Evolutionary conservation across 441 rosid genomes (phyloP).

Genomic region (Jatropha multifida): DNA sequence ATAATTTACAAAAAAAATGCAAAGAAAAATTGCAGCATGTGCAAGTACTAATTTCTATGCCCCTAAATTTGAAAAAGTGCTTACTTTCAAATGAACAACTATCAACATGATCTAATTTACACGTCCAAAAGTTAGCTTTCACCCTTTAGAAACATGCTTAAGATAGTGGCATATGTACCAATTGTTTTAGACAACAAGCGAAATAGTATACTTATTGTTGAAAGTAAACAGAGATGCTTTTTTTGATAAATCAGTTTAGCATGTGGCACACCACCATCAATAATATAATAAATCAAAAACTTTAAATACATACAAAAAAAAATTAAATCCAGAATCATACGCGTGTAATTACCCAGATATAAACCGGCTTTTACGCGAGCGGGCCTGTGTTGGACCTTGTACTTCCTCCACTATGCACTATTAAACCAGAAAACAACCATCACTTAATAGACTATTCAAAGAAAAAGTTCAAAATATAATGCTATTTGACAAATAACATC

Average conservation of each 20-base stretch:
- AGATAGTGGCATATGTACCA: neutral
- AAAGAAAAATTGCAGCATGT: neutral
- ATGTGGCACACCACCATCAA: slow-evolving; percentile 1
- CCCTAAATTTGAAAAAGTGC: neutral
- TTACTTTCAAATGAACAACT: neutral
- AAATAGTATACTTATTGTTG: neutral
- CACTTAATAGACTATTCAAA: slow-evolving; percentile 3
- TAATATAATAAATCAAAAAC: slow-evolving; percentile 15
- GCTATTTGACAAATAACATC: neutral
- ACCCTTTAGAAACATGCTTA: neutral
- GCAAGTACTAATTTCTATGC: neutral
- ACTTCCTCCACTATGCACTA: slow-evolving; percentile 99
- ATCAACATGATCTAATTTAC: neutral
- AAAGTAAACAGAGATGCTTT: neutral
- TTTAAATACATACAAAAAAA: neutral
- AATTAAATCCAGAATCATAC: slow-evolving; percentile 9
- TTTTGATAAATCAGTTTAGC: neutral
- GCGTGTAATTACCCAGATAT: slow-evolving; percentile 79
- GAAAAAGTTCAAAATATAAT: neutral
- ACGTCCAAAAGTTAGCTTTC: neutral
- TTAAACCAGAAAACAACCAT: slow-evolving; percentile 26
- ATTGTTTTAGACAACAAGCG: slow-evolving; percentile 6
- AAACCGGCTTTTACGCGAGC: slow-evolving; percentile 93
- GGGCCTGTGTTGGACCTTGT: slow-evolving; percentile 96
- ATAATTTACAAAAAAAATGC: neutral